These are phyloP conservation scores for Cardiospermum halicacabum DNA, from an alignment of 345 rosid genomes.

Conservation along the genomic window DNA sequence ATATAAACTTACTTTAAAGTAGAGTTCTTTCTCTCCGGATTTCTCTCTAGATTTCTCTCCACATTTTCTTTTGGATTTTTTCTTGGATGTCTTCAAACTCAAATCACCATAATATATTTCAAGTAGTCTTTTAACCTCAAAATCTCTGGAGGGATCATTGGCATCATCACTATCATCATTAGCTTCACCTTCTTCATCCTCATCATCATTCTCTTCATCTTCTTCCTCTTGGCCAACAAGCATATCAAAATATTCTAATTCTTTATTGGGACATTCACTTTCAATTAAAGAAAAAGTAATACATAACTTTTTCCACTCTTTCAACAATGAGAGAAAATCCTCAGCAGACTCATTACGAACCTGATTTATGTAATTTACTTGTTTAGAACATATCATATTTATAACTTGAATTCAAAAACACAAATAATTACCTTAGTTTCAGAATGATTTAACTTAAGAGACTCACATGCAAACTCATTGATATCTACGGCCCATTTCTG, in stretches of 20 bases:
- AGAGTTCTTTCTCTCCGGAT: slow-evolving; percentile 27
- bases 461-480: slow-evolving; percentile 49
- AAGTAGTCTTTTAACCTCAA: slow-evolving; percentile 49
- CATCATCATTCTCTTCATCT: slow-evolving; percentile 20
- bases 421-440: slow-evolving; percentile 60
- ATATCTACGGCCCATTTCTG: slow-evolving; percentile 84
- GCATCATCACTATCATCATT: slow-evolving; percentile 15
- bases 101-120: slow-evolving; percentile 51
- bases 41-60: too few species aligned
- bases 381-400: too few species aligned
- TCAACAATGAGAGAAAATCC: slow-evolving; percentile 46
- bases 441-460: slow-evolving; percentile 54
- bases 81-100: too few species aligned
- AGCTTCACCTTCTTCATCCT: slow-evolving; percentile 12
- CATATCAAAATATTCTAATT: slow-evolving; percentile 13
- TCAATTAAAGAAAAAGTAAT: slow-evolving; percentile 32
- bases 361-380: slow-evolving; percentile 20
- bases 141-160: slow-evolving; percentile 34
- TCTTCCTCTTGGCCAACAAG: slow-evolving; percentile 20
- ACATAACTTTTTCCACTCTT: slow-evolving; percentile 64
- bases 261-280: slow-evolving; percentile 19
- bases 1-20: slow-evolving; percentile 72
- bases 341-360: slow-evolving; percentile 67
- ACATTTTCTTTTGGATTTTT: slow-evolving; percentile 33
- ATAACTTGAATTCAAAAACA: too few species aligned